Evolutionary conservation across 2,329 filamentous ascomycete genomes (phyloP).

Genomic region (Laburnicola sp.): DNA sequence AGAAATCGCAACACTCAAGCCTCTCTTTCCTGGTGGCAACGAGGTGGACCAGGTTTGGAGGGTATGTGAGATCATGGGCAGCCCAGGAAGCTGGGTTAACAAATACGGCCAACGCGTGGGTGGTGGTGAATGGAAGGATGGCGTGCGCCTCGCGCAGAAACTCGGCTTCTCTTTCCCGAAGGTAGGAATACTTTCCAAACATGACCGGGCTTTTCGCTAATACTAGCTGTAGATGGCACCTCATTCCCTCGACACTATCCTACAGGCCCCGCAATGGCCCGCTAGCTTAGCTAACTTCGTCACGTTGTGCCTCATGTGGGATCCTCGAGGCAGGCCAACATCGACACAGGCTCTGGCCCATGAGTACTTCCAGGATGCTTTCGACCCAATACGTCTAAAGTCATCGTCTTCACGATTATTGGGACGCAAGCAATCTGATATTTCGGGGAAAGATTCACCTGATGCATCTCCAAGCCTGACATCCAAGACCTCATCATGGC

Average conservation of each 20-base stretch:
- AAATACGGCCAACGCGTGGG: constrained; percentile 85
- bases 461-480: constrained; percentile 63
- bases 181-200: constrained; percentile 44
- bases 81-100: constrained; percentile 96
- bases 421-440: constrained; percentile 86
- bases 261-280: constrained; percentile 91
- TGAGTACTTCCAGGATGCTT: constrained; percentile 90
- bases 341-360: constrained; percentile 93
- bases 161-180: constrained; percentile 97
- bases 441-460: constrained; percentile 63
- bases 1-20: constrained; percentile 94
- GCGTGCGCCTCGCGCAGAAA: constrained; percentile 88
- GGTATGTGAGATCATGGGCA: constrained; percentile 99
- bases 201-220: constrained; percentile 9
- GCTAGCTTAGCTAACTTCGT: constrained; percentile 86
- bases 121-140: constrained; percentile 96
- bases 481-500: constrained; percentile 88
- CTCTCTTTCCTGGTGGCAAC: constrained; percentile 94
- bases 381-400: constrained; percentile 90
- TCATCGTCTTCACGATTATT: constrained; percentile 82
- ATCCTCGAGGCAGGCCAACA: constrained; percentile 87
- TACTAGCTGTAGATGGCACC: constrained; percentile 78
- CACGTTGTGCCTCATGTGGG: constrained; percentile 99
- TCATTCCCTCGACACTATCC: constrained; percentile 91
- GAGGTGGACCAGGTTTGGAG: constrained; percentile 99